phyloP scores from a whole-genome alignment of 1,284 basidiomycete species.

The Boletus mariae region DNA sequence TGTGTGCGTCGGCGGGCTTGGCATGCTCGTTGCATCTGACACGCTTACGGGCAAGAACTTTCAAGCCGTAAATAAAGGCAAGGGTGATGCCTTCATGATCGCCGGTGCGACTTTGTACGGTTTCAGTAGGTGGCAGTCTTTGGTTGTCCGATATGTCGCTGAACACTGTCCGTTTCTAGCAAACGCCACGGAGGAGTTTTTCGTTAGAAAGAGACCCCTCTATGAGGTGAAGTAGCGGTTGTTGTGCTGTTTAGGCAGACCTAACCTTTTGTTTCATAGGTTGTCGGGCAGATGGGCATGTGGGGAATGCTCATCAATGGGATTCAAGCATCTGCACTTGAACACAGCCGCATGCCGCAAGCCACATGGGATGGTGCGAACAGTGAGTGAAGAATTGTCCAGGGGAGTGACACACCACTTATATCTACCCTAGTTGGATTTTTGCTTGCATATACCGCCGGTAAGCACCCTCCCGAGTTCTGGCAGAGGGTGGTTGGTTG shows the following conservation, averaged over 20 bases:
- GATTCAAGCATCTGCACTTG: constrained; percentile 70
- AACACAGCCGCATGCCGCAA: constrained; percentile 61
- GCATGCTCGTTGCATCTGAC: constrained; percentile 72
- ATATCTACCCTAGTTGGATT: constrained; percentile 53
- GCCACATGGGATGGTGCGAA: constrained; percentile 70
- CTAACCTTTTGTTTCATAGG: constrained; percentile 33
- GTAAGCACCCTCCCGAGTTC: constrained; percentile 28
- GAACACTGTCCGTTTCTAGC: constrained; percentile 39
- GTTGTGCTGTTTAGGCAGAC: constrained; percentile 1
- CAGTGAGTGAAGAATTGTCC: constrained; percentile 38
- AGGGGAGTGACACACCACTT: background rate
- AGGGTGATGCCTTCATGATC: constrained; percentile 86
- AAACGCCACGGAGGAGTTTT: constrained; percentile 83
- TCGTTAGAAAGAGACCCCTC: constrained; percentile 74
- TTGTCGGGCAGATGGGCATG: constrained; percentile 82
- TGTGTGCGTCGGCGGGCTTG: constrained; percentile 73
- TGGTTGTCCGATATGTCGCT: background rate
- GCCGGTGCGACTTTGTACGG: constrained; percentile 82
- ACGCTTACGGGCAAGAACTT: constrained; percentile 66
- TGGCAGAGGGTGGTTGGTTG: constrained; percentile 1
- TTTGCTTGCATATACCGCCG: constrained; percentile 67
- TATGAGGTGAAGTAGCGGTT: constrained; percentile 54
- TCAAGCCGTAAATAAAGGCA: constrained; percentile 56
- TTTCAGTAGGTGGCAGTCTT: constrained; percentile 53
- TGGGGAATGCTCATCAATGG: constrained; percentile 79